Evolutionary conservation across 441 rosid genomes (phyloP), one percentile per base, ranked within the genome.

Genomic region (Gossypium davidsonii): DNA sequence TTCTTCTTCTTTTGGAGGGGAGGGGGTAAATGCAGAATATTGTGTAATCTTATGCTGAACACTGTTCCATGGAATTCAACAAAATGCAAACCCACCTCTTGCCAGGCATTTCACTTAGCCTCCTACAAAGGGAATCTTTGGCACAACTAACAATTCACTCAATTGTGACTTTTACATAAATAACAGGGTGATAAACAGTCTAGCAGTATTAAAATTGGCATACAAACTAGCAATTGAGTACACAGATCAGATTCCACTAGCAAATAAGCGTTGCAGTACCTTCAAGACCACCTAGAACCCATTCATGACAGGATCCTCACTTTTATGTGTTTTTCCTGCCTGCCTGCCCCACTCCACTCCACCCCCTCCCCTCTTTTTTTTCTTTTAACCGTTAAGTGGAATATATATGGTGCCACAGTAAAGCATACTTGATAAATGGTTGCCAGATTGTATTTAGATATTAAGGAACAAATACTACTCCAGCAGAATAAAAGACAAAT

Each of bases 381-480:
- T 46, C 48, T 39, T 12, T 64, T 49, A 26, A 67, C 52, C 4
- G 1, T 21, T 51, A 69, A 37, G 70, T 15, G 21, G 48, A 46
- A 64, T 17, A 25, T 39, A 52, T 55, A 71, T 6, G n/a, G 60
- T 9, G 68, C 10, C 57, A 70, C 51, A 65, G 64, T 55, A 52
- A 57, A 74, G 57, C 57, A 14, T 66, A 23, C 48, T 14, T 23
- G 21, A 48, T 20, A 49, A 59, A 14, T 42, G 49, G 25, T 55
- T 48, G 53, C 28, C 57, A 68, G 59, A 17, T 52, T 51, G 67
- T 58, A 60, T 44, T 75, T 59, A 75, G 66, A 74, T 31, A 72
- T 64, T 49, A 23, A 31, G 49, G 37, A 65, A 49, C 73, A 52
- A 39, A 18, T 58, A 52, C 10, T 46, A 65, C 26, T 34, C 44